Conservation (phyloP, 2,329 filamentous ascomycete species). For the Ceratocystis cacaofunesta region DNA sequence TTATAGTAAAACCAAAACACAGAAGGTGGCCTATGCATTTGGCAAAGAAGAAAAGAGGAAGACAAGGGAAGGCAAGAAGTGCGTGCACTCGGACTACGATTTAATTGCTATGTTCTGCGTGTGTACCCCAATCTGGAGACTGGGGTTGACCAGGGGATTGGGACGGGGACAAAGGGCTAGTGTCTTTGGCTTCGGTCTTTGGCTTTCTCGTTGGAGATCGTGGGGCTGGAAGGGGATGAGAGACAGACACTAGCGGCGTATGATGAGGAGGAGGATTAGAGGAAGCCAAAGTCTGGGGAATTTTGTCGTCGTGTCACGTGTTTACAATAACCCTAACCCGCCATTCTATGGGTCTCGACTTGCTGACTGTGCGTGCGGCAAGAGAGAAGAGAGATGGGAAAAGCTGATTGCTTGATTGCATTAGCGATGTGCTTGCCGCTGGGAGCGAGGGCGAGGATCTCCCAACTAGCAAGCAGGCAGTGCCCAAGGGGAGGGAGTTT, state of each 20-base stretch:
- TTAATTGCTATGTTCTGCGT: neutral
- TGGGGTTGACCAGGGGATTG: no score
- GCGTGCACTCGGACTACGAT: neutral
- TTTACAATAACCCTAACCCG: fast-evolving
- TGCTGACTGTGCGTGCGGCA: no score
- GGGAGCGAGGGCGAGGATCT: no score
- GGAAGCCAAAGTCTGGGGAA: neutral
- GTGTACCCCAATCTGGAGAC: neutral
- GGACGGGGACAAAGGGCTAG: no score
- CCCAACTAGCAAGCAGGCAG: neutral
- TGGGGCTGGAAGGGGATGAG: neutral
- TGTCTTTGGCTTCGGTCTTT: no score
- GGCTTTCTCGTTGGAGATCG: neutral
- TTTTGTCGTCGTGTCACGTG: no score
- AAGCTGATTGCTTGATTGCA: no score
- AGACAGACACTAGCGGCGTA: neutral
- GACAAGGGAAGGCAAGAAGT: neutral
- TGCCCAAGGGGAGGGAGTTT: neutral
- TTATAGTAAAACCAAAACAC: neutral
- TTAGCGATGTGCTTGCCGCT: no score
- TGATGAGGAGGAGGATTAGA: neutral
- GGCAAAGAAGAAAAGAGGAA: constrained; percentile 6
- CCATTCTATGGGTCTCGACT: no score
- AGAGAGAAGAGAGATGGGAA: no score
- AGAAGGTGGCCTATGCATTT: neutral